phyloP scores from a whole-genome alignment of 257 asterid genomes.

The Salvia rosmarinus region DNA sequence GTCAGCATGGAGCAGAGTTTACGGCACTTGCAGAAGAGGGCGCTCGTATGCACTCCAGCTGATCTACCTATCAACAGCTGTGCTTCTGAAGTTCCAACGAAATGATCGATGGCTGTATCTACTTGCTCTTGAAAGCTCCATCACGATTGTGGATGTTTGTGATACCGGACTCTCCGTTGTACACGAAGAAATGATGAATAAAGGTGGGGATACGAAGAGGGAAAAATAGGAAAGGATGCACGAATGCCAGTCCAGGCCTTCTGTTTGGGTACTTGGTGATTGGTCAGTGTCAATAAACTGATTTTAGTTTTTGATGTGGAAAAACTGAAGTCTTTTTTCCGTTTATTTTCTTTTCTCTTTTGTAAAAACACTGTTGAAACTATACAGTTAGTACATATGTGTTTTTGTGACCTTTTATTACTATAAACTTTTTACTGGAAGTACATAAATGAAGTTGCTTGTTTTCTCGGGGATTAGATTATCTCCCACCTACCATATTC shows the following conservation, averaged over 20 bases:
- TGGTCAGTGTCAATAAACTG: conserved; percentile 60
- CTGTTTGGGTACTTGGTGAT: conserved; percentile 58
- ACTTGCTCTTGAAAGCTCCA: neutral
- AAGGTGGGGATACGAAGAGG: neutral
- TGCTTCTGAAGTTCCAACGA: conserved; percentile 59
- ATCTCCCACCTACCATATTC: too few relatives aligned
- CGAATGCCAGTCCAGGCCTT: conserved; percentile 77
- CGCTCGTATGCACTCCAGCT: conserved; percentile 66
- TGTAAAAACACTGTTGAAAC: conserved; percentile 29
- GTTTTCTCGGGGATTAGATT: too few relatives aligned
- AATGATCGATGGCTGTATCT: conserved; percentile 36
- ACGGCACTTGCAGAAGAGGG: conserved; percentile 77
- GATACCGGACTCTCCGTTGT: neutral
- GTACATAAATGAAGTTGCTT: too few relatives aligned
- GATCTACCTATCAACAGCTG: conserved; percentile 56
- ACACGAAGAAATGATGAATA: neutral
- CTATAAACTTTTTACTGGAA: conserved; percentile 10
- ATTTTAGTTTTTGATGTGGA: conserved; percentile 31
- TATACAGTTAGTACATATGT: conserved; percentile 25
- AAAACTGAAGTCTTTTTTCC: conserved; percentile 15
- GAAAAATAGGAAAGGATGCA: conserved; percentile 16
- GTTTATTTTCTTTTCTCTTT: neutral
- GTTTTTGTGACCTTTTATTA: conserved; percentile 1
- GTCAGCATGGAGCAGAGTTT: conserved; percentile 98
- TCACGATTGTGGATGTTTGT: conserved; percentile 2